Conservation (phyloP, 306 rosid genomes). For the Glycyrrhiza uralensis region DNA sequence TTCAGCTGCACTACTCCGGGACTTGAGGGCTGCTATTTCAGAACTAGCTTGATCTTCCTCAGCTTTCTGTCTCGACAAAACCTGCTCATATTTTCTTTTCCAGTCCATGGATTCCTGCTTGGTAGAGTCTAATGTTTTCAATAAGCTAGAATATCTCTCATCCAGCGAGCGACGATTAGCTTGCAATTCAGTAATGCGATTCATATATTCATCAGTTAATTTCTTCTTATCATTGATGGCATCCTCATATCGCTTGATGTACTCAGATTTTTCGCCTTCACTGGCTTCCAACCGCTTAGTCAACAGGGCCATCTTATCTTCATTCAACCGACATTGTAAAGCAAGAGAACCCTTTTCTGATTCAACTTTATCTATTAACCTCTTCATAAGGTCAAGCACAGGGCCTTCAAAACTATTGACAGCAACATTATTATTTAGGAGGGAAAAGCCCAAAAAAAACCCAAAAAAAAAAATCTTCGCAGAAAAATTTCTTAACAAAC, state of each 20-base stretch:
- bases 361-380: slow-evolving; percentile 68
- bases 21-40: slow-evolving; percentile 77
- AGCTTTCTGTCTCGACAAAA: slow-evolving; percentile 65
- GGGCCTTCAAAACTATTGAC: slow-evolving; percentile 84
- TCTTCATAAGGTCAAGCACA: slow-evolving; percentile 65
- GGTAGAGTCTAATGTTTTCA: slow-evolving; percentile 63
- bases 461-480: neutral
- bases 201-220: slow-evolving; percentile 81
- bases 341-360: slow-evolving; percentile 66
- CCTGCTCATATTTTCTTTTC: slow-evolving; percentile 79
- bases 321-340: slow-evolving; percentile 69
- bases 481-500: slow-evolving; percentile 38
- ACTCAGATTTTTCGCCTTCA: slow-evolving; percentile 72
- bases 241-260: slow-evolving; percentile 79
- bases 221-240: slow-evolving; percentile 79
- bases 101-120: slow-evolving; percentile 80
- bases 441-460: neutral
- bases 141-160: slow-evolving; percentile 64
- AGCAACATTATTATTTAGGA: neutral
- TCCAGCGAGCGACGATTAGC: slow-evolving; percentile 65
- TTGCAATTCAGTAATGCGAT: slow-evolving; percentile 78
- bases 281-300: slow-evolving; percentile 81
- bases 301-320: slow-evolving; percentile 66
- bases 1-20: slow-evolving; percentile 82
- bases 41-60: slow-evolving; percentile 83